Base-by-base conservation (phyloP, 371 early-diverging fungal genomes). In the Cokeromyces recurvatus region DNA sequence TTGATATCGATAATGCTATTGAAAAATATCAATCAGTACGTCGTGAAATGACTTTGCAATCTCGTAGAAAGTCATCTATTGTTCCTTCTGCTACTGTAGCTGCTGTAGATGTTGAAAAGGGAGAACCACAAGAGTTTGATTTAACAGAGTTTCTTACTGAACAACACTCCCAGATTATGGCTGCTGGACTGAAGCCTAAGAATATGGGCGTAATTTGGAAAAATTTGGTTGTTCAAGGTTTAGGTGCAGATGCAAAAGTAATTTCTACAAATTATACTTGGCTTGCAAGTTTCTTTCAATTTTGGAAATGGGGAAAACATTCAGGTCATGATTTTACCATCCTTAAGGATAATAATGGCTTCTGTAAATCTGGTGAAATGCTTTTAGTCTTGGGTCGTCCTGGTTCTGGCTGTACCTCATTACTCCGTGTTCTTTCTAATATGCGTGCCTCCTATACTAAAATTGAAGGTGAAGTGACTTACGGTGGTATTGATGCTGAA, bases 311-410 rank as follows among this genome's bases (percentile, higher is more conserved):
- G 62, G 57, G 54, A 10, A 42, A 41, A 14, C 48, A 62, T 8
- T 8, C 24, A 12, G 65, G 57, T 15, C 43, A 58, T 17, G 68
- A 72, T 39, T 52, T 57, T 16, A 62, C 59, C 21, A 69, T 78
- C 20, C 55, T 78, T 4, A 48, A 73, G 20, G 52, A 62, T 11
- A 64, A 64, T 22, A 49, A 62, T 4, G 78, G 74, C 15, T 66
- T 66, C 25, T 71, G 69, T 25, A 67, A 63, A 4, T 63, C 71
- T 71, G 87, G 87, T 15, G 85, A 87, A 55, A 85, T 87, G 85
- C 57, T 87, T 32, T 57, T 87, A 5, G 85, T 87, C 1, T 70
- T 87, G 8, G 87, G 87, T 8, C 77, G 82, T 14, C 87, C 87
- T n/a, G 87, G 85, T 17, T 64, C 87, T 3, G 87, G 87, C 22